phyloP scores from a whole-genome alignment of 352 stramenopile genomes.

The Phytophthora tentaculata region DNA sequence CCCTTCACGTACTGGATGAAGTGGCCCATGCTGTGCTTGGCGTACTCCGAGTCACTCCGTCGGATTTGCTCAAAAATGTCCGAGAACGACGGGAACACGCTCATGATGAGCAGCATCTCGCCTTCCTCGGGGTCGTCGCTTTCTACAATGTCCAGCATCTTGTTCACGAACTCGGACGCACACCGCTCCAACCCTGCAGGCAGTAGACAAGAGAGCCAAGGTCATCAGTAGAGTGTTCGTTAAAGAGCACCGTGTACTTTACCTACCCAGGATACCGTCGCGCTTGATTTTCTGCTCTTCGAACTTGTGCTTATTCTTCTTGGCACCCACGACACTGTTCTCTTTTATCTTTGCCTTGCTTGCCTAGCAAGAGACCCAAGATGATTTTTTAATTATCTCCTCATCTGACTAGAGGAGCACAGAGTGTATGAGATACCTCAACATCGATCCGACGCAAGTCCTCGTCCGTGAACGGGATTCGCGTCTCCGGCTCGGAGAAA shows the following conservation, averaged over 20 bases:
- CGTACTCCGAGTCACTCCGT: slow-evolving; percentile 78
- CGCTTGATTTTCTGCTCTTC: slow-evolving; percentile 85
- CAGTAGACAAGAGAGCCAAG: neutral
- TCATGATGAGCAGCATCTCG: slow-evolving; percentile 84
- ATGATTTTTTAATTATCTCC: slow-evolving; percentile 36
- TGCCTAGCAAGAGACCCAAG: slow-evolving; percentile 54
- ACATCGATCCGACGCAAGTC: slow-evolving; percentile 77
- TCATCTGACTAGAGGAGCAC: slow-evolving; percentile 39
- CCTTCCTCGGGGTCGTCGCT: slow-evolving; percentile 79
- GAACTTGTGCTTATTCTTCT: slow-evolving; percentile 80
- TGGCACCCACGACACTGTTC: slow-evolving; percentile 76
- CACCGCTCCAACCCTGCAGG: slow-evolving; percentile 11
- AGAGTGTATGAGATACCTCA: slow-evolving; percentile 50
- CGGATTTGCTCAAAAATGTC: slow-evolving; percentile 89
- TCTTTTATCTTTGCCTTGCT: slow-evolving; percentile 65
- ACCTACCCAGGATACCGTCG: slow-evolving; percentile 77
- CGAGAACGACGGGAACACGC: slow-evolving; percentile 88
- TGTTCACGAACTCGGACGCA: slow-evolving; percentile 84
- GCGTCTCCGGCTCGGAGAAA: slow-evolving; percentile 89
- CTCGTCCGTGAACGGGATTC: slow-evolving; percentile 87
- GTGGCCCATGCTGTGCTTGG: slow-evolving; percentile 87
- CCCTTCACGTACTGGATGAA: slow-evolving; percentile 85
- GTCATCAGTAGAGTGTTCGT: slow-evolving; percentile 6
- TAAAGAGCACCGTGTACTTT: neutral
- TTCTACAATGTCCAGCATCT: slow-evolving; percentile 89